Base-by-base conservation (phyloP, 495 filamentous ascomycete genomes). In the Neurospora pannonica region DNA sequence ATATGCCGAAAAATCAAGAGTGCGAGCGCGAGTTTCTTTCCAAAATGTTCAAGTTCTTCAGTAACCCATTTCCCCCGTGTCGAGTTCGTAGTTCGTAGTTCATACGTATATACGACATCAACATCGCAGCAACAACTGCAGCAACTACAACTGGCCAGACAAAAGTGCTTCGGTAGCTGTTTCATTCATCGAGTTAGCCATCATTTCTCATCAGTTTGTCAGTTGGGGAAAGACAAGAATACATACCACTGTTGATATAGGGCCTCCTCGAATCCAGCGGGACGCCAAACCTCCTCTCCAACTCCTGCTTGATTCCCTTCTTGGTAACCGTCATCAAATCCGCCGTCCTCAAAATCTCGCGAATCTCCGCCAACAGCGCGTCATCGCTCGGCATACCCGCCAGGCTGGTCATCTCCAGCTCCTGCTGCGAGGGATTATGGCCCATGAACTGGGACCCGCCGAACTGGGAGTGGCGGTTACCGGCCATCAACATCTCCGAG, bases 241-340 rank as follows among this genome's bases (percentile, higher is more conserved):
- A 86, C 91, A 82, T 90, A 97, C 93, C 94, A 83, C 92, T 94
- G 80, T 94, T 97, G 82, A 98, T 97, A 83, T 97, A 98, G 42
- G 92, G 88, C 83, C 93, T 89, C 86, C 90, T 93, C 71, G 88
- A 82, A 80, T 98, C 95, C 71, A 98, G 84, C 67, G 86, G 86
- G 40, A 97, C 89, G 38, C 91, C 92, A 81, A 97, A 99, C 76
- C 94, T 88, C 78, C 88, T 87, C 85, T 99, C 97, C 73, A 99
- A 84, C 83, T 99, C 97, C 74, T 88, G 82, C 87, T 97, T 98
- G 84, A 99, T 92, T 74, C 92, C 93, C 90, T 98, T 99, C 91
- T 99, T 99, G 75, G 97, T 98, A 38, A 98, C 92, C 11, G 86
- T 93, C 96, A 99, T 99, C 78, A 99, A 85, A 85, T 99, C 97